These are phyloP conservation scores for Dunaliella primolecta DNA, from an alignment of 139 green algal species.

Conservation along the genomic window DNA sequence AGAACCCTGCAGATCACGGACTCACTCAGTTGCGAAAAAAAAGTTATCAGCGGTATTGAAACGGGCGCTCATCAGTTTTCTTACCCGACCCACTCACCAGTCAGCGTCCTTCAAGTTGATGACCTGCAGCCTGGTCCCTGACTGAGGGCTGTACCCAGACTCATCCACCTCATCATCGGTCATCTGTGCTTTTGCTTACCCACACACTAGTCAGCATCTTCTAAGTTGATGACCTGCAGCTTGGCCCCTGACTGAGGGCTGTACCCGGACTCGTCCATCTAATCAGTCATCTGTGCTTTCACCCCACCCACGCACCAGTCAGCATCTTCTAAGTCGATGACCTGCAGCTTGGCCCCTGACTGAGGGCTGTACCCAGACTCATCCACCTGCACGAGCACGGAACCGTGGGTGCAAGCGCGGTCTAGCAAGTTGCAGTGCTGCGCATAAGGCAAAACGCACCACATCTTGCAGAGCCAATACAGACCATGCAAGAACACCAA, in stretches of 20 bases:
- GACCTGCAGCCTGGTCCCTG: constrained; percentile 34
- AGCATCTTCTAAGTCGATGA: constrained; percentile 54
- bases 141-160: constrained; percentile 5
- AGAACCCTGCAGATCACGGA: too few relatives aligned
- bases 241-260: constrained; percentile 27
- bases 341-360: constrained; percentile 33
- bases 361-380: constrained; percentile 5
- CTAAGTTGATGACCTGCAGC: constrained; percentile 55
- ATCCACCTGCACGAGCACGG: constrained; percentile 4
- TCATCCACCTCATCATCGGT: constrained; percentile 13
- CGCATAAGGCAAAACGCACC: too few relatives aligned
- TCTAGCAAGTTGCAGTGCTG: not conserved
- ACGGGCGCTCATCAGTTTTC: too few relatives aligned
- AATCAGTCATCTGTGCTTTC: too few relatives aligned
- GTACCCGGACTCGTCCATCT: not conserved
- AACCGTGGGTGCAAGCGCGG: not conserved
- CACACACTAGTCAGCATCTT: constrained; percentile 53
- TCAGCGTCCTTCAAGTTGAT: constrained; percentile 61
- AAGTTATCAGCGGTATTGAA: too few relatives aligned
- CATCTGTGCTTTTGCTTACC: too few relatives aligned
- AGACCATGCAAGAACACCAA: not conserved
- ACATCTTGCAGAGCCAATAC: not conserved
- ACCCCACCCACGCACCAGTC: constrained; percentile 65
- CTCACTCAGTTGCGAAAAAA: too few relatives aligned
- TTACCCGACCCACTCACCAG: constrained; percentile 53